Evolutionary conservation across 805 yeast species (phyloP).

Genomic region (Hanseniaspora thailandica): DNA sequence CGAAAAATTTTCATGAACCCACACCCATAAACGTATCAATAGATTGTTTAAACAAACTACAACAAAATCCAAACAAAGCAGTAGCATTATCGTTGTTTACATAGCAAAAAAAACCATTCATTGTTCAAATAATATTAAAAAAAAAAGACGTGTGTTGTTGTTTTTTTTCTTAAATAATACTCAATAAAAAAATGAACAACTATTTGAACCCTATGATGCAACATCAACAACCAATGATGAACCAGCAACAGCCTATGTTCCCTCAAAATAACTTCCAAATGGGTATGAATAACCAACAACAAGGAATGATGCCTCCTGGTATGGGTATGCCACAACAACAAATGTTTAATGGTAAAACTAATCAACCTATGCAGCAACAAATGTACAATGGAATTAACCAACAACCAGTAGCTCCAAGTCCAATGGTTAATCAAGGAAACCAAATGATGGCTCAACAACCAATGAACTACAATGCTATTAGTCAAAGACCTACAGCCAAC

Average conservation of each 20-base stretch:
- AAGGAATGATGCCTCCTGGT: conserved; percentile 12
- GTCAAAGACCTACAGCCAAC: conserved; percentile 20
- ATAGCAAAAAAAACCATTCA: too few relatives aligned
- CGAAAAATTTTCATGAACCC: background rate
- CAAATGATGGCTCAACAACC: conserved; percentile 6
- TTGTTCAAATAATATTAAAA: too few relatives aligned
- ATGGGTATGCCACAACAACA: conserved; percentile 7
- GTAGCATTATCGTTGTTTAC: too few relatives aligned
- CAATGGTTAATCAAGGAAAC: conserved; percentile 4
- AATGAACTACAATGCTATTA: conserved; percentile 4
- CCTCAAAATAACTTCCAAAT: conserved; percentile 8
- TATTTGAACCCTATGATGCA: conserved; percentile 7
- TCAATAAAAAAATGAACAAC: conserved; percentile 4
- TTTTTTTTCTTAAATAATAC: too few relatives aligned
- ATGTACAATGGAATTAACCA: conserved; percentile 9
- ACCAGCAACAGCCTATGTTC: background rate
- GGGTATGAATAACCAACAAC: conserved; percentile 6
- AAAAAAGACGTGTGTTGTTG: too few relatives aligned
- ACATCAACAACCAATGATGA: conserved; percentile 4
- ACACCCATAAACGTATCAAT: too few relatives aligned
- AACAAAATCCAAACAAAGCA: too few relatives aligned
- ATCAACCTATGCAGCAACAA: conserved; percentile 15
- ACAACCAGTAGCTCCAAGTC: conserved; percentile 2
- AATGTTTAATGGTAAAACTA: background rate
- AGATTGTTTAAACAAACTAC: too few relatives aligned